Conservation (phyloP, 2,329 filamentous ascomycete species). For the Pseudopyrenochaeta lycopersici region DNA sequence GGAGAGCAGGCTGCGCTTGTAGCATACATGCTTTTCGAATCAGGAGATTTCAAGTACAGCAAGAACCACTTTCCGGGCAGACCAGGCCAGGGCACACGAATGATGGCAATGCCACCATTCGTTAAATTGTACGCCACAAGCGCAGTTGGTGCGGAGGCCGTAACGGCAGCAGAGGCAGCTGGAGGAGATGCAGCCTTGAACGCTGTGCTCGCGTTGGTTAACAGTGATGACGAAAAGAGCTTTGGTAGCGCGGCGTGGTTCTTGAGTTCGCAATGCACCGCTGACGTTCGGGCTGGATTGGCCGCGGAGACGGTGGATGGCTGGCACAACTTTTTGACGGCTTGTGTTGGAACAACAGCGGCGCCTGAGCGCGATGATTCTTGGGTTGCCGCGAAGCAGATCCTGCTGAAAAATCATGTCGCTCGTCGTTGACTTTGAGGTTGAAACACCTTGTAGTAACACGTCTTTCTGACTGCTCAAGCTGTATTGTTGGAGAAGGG, state of each 20-base stretch:
- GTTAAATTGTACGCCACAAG: slow-evolving; percentile 65
- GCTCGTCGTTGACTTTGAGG: neutral
- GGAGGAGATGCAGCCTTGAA: slow-evolving; percentile 45
- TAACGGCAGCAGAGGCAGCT: slow-evolving; percentile 40
- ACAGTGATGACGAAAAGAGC: slow-evolving; percentile 54
- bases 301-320: slow-evolving; percentile 58
- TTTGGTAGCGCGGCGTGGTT: slow-evolving; percentile 72
- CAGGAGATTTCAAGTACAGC: slow-evolving; percentile 74
- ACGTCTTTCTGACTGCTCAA: too few relatives aligned
- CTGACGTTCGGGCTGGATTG: slow-evolving; percentile 55
- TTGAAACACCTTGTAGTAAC: neutral
- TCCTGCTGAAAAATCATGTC: slow-evolving; percentile 9
- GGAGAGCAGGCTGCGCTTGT: slow-evolving; percentile 75
- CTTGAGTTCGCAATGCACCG: slow-evolving; percentile 62
- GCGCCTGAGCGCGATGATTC: slow-evolving; percentile 58
- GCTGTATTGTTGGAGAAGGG: neutral
- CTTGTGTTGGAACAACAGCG: slow-evolving; percentile 62
- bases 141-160: slow-evolving; percentile 48
- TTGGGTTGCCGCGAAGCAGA: slow-evolving; percentile 57
- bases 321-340: slow-evolving; percentile 62
- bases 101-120: slow-evolving; percentile 68
- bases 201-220: slow-evolving; percentile 61
- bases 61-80: slow-evolving; percentile 67
- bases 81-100: slow-evolving; percentile 75
- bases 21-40: slow-evolving; percentile 76